A percentile compares a stretch with the other conserved stretches of the same genome.
These are phyloP conservation scores for Tephrocybe sp. DNA, from an alignment of 768 basidiomycete species.

Conservation along the genomic window DNA sequence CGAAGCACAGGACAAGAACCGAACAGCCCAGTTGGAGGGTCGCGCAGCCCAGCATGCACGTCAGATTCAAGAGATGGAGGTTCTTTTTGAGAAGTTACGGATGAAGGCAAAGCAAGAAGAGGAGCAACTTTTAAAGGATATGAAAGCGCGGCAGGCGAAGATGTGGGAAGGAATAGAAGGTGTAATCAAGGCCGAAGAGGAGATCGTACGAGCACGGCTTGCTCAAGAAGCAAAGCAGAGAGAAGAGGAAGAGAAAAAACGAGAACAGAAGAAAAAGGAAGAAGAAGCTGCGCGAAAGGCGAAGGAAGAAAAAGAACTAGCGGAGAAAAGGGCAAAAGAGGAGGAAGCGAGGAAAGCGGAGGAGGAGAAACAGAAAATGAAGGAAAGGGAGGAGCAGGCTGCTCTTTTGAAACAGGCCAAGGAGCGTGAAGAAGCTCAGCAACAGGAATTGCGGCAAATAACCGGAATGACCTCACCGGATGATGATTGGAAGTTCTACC, in stretches of 20 bases:
- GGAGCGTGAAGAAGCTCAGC: constrained; percentile 23
- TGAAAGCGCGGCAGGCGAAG: constrained; percentile 51
- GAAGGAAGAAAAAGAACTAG: constrained; percentile 43
- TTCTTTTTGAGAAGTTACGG: constrained; percentile 39
- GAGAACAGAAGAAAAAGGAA: constrained; percentile 41
- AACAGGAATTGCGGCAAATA: constrained; percentile 26
- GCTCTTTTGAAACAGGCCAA: constrained; percentile 30
- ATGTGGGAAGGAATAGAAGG: constrained; percentile 60
- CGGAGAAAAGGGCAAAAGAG: constrained; percentile 44
- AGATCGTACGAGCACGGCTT: constrained; percentile 46
- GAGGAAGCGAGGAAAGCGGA: constrained; percentile 34
- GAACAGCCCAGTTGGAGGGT: constrained; percentile 28
- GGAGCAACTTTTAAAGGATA: constrained; percentile 37
- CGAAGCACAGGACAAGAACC: constrained; percentile 46
- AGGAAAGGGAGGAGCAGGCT: constrained; percentile 36
- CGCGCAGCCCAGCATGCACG: constrained; percentile 41
- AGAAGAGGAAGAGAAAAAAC: constrained; percentile 48
- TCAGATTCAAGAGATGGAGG: constrained; percentile 53
- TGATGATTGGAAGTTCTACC: constrained; percentile 65
- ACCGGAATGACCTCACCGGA: constrained; percentile 53
- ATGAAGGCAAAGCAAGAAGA: constrained; percentile 47
- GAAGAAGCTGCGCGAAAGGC: constrained; percentile 43
- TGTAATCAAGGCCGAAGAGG: constrained; percentile 63
- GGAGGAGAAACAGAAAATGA: constrained; percentile 39
- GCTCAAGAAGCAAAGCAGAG: constrained; percentile 54